Percentiles rank a stretch among this genome's conserved stretches.
These are phyloP conservation scores for Monosporascus sp. DNA, from an alignment of 2,329 filamentous ascomycete genomes.

Conservation along the genomic window DNA sequence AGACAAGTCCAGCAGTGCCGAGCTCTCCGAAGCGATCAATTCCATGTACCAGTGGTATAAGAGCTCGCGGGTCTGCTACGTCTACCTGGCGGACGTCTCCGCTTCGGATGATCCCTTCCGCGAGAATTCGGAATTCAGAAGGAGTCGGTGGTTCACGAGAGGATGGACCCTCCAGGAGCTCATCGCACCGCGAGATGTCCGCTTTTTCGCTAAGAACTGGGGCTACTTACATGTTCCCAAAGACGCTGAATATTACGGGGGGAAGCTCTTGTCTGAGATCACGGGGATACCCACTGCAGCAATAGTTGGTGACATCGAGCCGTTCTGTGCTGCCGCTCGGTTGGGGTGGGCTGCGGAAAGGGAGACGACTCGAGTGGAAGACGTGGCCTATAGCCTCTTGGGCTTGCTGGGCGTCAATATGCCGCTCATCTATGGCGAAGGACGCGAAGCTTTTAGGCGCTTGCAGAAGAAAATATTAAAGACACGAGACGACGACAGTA, in stretches of 20 bases:
- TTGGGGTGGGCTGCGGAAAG: constrained; percentile 5
- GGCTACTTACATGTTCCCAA: neutral
- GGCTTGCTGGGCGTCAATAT: constrained; percentile 6
- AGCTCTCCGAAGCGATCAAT: neutral
- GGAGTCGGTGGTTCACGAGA: constrained; percentile 2
- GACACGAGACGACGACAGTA: no score
- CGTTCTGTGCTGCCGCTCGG: neutral
- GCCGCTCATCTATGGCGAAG: constrained; percentile 5
- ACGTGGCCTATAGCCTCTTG: constrained; percentile 4
- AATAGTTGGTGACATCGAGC: neutral
- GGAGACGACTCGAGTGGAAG: constrained; percentile 2
- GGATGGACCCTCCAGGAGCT: constrained; percentile 9
- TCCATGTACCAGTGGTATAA: neutral
- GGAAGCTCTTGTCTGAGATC: constrained; percentile 1
- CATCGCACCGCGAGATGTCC: constrained; percentile 5
- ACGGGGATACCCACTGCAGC: constrained; percentile 16
- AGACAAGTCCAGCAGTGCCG: neutral
- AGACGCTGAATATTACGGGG: fast-evolving
- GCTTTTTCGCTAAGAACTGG: constrained; percentile 11
- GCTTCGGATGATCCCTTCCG: neutral
- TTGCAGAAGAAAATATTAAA: no score
- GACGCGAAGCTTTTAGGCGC: constrained; percentile 2
- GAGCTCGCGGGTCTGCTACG: neutral
- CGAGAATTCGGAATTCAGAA: neutral
- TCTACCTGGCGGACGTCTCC: neutral